Percentiles rank a stretch among this genome's conserved stretches.
phyloP scores from a whole-genome alignment of 352 stramenopile genomes.

The Phytophthora vignae region DNA sequence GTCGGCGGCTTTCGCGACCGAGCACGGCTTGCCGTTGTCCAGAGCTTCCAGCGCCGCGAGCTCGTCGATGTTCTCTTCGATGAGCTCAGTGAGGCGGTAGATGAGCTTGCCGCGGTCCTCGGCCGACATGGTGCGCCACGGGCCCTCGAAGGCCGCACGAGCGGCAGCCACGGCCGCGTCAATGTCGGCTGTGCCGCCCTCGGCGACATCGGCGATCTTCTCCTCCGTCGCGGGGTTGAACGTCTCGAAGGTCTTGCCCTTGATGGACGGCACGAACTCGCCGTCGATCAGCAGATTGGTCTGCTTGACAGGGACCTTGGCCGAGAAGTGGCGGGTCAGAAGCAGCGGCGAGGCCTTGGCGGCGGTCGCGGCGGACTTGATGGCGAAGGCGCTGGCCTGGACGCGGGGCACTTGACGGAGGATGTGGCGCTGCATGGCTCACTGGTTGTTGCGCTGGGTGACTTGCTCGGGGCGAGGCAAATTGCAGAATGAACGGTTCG shows the following conservation, averaged over 20 bases:
- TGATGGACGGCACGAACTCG: slow-evolving; percentile 77
- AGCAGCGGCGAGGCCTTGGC: slow-evolving; percentile 18
- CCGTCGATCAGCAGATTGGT: slow-evolving; percentile 88
- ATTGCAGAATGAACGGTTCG: slow-evolving; percentile 23
- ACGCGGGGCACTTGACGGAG: slow-evolving; percentile 42
- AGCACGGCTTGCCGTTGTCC: slow-evolving; percentile 94
- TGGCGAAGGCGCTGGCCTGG: slow-evolving; percentile 11
- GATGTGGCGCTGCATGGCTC: slow-evolving; percentile 46
- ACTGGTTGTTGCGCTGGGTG: background rate
- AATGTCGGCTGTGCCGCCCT: slow-evolving; percentile 68
- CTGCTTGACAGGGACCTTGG: slow-evolving; percentile 53
- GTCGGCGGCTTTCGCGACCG: slow-evolving; percentile 87
- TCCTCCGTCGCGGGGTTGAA: slow-evolving; percentile 84
- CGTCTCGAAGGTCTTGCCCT: slow-evolving; percentile 75
- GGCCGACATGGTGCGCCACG: slow-evolving; percentile 59
- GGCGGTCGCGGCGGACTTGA: slow-evolving; percentile 7
- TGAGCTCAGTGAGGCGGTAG: slow-evolving; percentile 49
- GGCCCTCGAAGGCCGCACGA: slow-evolving; percentile 65
- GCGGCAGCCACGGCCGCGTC: slow-evolving; percentile 68
- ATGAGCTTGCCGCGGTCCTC: slow-evolving; percentile 43
- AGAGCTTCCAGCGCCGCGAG: slow-evolving; percentile 88
- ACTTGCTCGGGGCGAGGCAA: slow-evolving; percentile 19
- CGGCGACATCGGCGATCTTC: slow-evolving; percentile 74
- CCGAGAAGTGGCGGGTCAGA: slow-evolving; percentile 47
- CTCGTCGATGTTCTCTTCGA: slow-evolving; percentile 59